Evolutionary conservation across 257 asterid species (phyloP), one percentile per base, ranked within the genome.

Genomic region (Fraxinus cuspidata): DNA sequence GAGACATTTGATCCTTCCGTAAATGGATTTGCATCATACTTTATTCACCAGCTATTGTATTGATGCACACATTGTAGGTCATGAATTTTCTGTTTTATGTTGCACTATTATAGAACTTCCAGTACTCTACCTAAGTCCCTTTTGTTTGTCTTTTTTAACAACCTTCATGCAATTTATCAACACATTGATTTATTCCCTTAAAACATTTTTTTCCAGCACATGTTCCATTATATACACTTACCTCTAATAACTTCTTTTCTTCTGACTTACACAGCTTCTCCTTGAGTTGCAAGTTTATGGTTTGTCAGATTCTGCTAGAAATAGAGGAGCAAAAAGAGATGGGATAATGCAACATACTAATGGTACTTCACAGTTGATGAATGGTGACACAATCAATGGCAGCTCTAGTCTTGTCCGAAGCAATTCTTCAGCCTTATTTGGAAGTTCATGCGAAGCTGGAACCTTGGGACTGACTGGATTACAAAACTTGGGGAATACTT

Each of bases 271-370:
- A 85, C 90, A 96, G 97, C 82, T 90, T 86, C 91, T 90, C 80
- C 90, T 95, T 51, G 99, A 95, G 87, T 86, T 95, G 87, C 99
- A 95, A 89, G 99, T 95, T 79, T 95, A 95, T 70, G 99, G 99
- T 70, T 83, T 95, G 82, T 87, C 97, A 78, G 97, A 91, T 81
- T 91, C 97, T 66, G 81, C 80, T 77, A 86, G 90, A 85, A 91
- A 80, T 80, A 88, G 72, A 84, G 94, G 86, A 76, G 77, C 80
- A 56, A 88, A 79, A 84, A 87, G 86, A 78, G 96, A 94, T 70
- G 91, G 81, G 64, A 79, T 40, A 58, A 79, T 76, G 10, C 88
- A 81, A 47, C 73, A 81, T 83, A 29, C 86, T 74, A 87, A 83
- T 84, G 97, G 96, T 53, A 75, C 92, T 81, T 87, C 92, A 32